phyloP scores from a whole-genome alignment of 2,329 filamentous ascomycete species.

The Lizonia empirigonia region DNA sequence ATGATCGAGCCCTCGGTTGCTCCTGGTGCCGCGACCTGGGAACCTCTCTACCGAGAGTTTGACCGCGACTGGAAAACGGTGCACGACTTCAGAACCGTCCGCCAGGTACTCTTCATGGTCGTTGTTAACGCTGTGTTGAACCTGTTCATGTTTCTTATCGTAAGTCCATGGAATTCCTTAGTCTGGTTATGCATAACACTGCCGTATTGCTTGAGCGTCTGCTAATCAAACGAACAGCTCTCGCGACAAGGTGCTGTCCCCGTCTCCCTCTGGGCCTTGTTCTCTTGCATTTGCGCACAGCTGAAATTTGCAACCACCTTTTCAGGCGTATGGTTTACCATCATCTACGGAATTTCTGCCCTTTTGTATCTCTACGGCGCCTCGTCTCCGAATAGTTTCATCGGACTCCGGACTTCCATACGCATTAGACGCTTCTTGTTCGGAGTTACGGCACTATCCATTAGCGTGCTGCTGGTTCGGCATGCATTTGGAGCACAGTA shows the following conservation, averaged over 20 bases:
- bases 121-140: conserved; percentile 34
- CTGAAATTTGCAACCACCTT: conserved; percentile 31
- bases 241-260: conserved; percentile 35
- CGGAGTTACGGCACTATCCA: conserved; percentile 34
- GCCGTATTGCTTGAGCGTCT: not conserved
- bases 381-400: conserved; percentile 23
- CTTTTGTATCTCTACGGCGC: conserved; percentile 31
- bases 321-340: conserved; percentile 37
- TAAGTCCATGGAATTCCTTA: no score
- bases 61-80: conserved; percentile 36
- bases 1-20: conserved; percentile 38
- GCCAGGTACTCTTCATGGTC: conserved; percentile 36
- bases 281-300: conserved; percentile 37
- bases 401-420: conserved; percentile 32
- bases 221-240: conserved; percentile 29
- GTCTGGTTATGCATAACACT: no score
- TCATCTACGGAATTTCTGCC: conserved; percentile 34
- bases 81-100: conserved; percentile 34
- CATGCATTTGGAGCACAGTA: conserved; percentile 24
- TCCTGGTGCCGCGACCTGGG: conserved; percentile 35
- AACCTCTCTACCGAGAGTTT: conserved; percentile 31
- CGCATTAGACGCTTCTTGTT: conserved; percentile 39
- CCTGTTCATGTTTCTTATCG: conserved; percentile 37
- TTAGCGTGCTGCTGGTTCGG: conserved; percentile 34
- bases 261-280: conserved; percentile 36